Conservation (phyloP, 257 asterid species). For the Solanum boliviense region DNA sequence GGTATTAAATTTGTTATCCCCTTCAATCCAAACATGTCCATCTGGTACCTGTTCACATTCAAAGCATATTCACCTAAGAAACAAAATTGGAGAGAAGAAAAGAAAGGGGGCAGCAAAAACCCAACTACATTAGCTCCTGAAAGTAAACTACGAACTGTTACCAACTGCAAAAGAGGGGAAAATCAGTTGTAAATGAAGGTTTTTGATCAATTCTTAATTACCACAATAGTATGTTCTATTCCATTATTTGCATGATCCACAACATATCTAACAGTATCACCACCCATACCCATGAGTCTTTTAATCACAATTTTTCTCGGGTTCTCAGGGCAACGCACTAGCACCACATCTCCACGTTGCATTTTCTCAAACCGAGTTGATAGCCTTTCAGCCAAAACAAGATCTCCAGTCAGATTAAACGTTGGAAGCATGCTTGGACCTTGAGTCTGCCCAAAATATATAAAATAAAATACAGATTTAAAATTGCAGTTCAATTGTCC, state of each 20-base stretch:
- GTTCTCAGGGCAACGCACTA: slow-evolving; percentile 49
- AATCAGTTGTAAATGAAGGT: not conserved
- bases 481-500: not conserved
- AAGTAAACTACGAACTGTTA: not conserved
- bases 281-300: slow-evolving; percentile 58
- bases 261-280: slow-evolving; percentile 45
- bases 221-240: slow-evolving; percentile 31
- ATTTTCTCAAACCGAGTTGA: slow-evolving; percentile 41
- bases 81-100: not conserved
- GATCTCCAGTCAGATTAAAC: slow-evolving; percentile 29
- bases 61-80: not conserved
- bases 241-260: slow-evolving; percentile 17
- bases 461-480: not conserved
- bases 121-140: not conserved
- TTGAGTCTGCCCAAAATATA: slow-evolving; percentile 19
- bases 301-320: slow-evolving; percentile 43
- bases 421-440: slow-evolving; percentile 91
- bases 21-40: slow-evolving; percentile 86
- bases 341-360: slow-evolving; percentile 54
- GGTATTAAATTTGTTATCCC: slow-evolving; percentile 39
- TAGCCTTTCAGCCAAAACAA: slow-evolving; percentile 44
- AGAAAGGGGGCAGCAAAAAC: not conserved
- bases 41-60: slow-evolving; percentile 48
- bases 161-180: not conserved
- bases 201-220: slow-evolving; percentile 11